Evolutionary conservation across 371 early-diverging fungal genomes (phyloP), one percentile per base, ranked within the genome.

Genomic region (Mortierella sp.): DNA sequence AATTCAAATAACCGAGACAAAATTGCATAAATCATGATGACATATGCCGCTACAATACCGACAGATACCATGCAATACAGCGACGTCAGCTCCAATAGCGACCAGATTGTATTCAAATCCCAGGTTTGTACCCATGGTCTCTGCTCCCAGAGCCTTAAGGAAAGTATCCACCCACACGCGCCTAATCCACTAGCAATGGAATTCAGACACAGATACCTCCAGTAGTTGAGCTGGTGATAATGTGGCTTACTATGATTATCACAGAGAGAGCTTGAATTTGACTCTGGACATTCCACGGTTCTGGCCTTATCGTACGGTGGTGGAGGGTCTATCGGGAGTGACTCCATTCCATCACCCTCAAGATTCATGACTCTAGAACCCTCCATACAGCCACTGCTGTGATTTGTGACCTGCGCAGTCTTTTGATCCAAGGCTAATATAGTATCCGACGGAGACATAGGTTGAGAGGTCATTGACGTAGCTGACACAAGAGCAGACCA

Each of bases 261-360:
- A 33, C 0, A 16, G 19, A 19, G 7, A 13, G 36, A 28, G 15
- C 38, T 10, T 21, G 41, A 21, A 47, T 52, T 43, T 36, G 45
- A 41, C 13, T 63, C 16, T 38, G 40, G 21, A 32, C 19, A 36
- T 52, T 72, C 41, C 15, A 40, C 28, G 10, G 5, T 28, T 21
- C 59, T 55, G 53, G 36, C 19, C n/a, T 41, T 55, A 21, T 52
- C 58, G 38, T 69, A 73, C 21, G 74, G 74, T 40, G 74, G 74
- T 16, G 74, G 68, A 24, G 74, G 74, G 38, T 73, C 58, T 33
- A 52, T 53, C 15, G 69, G 53, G 0, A 62, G 36, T 2, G 40
- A 32, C 24, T 53, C 55, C 28, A 53, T 24, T 24, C 55, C 21
- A 21, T 24, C 24, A 7, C 7, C 55, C 13, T 53, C 55, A 1